Percentiles rank a stretch among this genome's conserved stretches.
phyloP scores from a whole-genome alignment of 805 yeast genomes.

The Lipomyces anomalus region DNA sequence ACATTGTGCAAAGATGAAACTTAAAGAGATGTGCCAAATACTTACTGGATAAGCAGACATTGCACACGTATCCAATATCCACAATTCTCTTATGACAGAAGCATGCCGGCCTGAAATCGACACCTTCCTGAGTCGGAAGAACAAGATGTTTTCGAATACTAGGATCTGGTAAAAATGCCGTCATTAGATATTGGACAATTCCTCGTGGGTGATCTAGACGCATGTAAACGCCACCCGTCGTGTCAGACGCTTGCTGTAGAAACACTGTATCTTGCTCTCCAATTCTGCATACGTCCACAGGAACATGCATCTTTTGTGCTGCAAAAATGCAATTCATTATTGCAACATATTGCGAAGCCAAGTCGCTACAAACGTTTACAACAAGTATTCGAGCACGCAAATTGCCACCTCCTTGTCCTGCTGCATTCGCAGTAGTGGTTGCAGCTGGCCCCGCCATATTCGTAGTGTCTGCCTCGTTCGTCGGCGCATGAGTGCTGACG shows the following conservation, averaged over 20 bases:
- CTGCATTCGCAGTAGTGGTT: constrained; percentile 25
- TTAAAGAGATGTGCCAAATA: constrained; percentile 1
- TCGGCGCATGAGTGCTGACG: no score
- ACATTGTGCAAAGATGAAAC: background rate
- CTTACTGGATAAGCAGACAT: constrained; percentile 79
- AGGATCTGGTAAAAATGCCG: constrained; percentile 81
- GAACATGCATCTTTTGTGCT: constrained; percentile 84
- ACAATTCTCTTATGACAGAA: constrained; percentile 84
- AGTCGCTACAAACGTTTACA: constrained; percentile 64
- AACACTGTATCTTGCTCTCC: constrained; percentile 62
- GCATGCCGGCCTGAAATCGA: constrained; percentile 93
- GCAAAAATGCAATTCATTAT: constrained; percentile 95
- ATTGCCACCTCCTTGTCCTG: constrained; percentile 25
- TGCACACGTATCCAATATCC: constrained; percentile 90
- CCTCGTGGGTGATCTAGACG: constrained; percentile 64
- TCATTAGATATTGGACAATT: constrained; percentile 69
- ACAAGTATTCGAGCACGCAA: constrained; percentile 63
- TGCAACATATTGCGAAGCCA: constrained; percentile 77
- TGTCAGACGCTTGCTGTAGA: constrained; percentile 92
- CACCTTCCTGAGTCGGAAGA: constrained; percentile 75
- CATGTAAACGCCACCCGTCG: constrained; percentile 85
- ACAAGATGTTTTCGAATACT: constrained; percentile 68
- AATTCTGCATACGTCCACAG: constrained; percentile 85
- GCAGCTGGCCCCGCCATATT: constrained; percentile 27
- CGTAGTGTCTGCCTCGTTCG: background rate